These are phyloP conservation scores for Mortierella antarctica DNA, from an alignment of 192 early-diverging fungal species.

Conservation along the genomic window DNA sequence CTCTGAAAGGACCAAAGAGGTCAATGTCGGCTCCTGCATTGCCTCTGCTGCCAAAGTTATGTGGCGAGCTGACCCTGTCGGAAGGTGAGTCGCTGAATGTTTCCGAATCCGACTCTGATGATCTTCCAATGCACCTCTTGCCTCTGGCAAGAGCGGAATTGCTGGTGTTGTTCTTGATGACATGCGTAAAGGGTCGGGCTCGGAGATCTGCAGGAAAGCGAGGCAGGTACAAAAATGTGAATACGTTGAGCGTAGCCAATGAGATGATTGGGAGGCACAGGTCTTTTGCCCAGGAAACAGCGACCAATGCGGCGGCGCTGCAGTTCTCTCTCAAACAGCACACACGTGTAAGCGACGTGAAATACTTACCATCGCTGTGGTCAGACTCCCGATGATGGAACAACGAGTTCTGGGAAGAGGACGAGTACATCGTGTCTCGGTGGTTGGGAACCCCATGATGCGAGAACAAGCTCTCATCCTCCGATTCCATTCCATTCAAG, in stretches of 20 bases:
- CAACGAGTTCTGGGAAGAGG: slow-evolving; percentile 34
- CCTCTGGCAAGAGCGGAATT: slow-evolving; percentile 15
- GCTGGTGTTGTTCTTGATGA: slow-evolving; percentile 9
- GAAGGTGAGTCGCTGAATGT: slow-evolving; percentile 28
- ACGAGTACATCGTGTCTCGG: slow-evolving; percentile 25
- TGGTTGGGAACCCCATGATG: slow-evolving; percentile 21
- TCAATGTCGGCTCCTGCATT: slow-evolving; percentile 12
- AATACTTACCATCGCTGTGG: slow-evolving; percentile 18
- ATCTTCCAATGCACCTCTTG: neutral
- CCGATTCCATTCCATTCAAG: slow-evolving; percentile 18
- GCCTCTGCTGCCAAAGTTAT: neutral
- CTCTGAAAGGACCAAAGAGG: slow-evolving; percentile 35
- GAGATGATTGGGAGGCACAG: neutral
- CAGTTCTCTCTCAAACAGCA: neutral
- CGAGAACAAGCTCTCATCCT: slow-evolving; percentile 26
- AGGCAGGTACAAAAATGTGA: neutral
- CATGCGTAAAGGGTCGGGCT: slow-evolving; percentile 11
- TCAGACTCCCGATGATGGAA: slow-evolving; percentile 23
- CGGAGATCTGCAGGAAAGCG: neutral
- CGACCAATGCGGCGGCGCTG: neutral
- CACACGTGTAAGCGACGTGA: neutral
- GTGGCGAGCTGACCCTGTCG: slow-evolving; percentile 3
- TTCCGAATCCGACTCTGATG: slow-evolving; percentile 38
- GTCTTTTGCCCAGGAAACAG: neutral
- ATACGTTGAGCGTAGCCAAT: neutral